Evolutionary conservation across 1,284 basidiomycete genomes (phyloP).

Genomic region (Rugosomyces carneus): DNA sequence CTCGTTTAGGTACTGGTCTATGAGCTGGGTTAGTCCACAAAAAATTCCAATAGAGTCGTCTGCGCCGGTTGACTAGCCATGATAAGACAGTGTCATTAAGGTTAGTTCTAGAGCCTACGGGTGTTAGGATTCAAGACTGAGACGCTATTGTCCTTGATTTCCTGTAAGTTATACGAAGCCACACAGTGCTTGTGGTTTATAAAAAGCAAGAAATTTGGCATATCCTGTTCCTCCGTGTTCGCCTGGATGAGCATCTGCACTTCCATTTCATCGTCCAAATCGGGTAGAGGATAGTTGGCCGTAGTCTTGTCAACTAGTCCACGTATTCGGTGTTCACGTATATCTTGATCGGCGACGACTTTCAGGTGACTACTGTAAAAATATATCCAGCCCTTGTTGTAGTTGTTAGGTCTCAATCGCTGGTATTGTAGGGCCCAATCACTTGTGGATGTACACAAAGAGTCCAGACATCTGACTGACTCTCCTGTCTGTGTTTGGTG

Average conservation of each 20-base stretch:
- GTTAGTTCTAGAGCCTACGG: slow-evolving; percentile 16
- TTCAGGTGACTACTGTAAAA: slow-evolving; percentile 34
- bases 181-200: slow-evolving; percentile 37
- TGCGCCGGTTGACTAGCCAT: slow-evolving; percentile 35
- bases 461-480: slow-evolving; percentile 23
- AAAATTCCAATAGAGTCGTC: slow-evolving; percentile 47
- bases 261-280: slow-evolving; percentile 35
- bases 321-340: slow-evolving; percentile 30
- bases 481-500: slow-evolving; percentile 5
- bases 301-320: slow-evolving; percentile 23
- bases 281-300: slow-evolving; percentile 20
- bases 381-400: slow-evolving; percentile 41
- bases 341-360: slow-evolving; percentile 42
- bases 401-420: slow-evolving; percentile 10
- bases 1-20: slow-evolving; percentile 30
- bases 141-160: slow-evolving; percentile 25
- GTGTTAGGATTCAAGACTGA: slow-evolving; percentile 20
- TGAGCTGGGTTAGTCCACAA: slow-evolving; percentile 44
- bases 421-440: slow-evolving; percentile 11
- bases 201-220: slow-evolving; percentile 25
- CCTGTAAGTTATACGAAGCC: slow-evolving; percentile 31
- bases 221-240: slow-evolving; percentile 12
- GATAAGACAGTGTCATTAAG: not conserved
- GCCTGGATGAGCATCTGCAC: slow-evolving; percentile 29
- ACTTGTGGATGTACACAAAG: slow-evolving; percentile 31